These are phyloP conservation scores for Pulveroboletus sp. DNA, from an alignment of 768 basidiomycete genomes.

Conservation along the genomic window DNA sequence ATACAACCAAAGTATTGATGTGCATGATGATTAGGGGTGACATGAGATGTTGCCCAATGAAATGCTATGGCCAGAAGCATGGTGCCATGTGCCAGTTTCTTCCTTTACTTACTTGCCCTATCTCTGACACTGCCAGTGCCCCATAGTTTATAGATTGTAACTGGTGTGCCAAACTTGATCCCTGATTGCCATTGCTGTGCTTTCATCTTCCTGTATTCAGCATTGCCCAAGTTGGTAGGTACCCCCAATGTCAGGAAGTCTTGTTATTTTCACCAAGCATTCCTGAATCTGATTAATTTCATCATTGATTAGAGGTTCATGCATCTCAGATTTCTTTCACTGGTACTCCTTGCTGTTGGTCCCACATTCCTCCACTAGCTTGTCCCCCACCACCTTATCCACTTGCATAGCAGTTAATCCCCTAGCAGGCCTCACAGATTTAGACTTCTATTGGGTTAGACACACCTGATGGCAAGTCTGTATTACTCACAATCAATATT, in stretches of 20 bases:
- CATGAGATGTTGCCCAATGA: conserved; percentile 16
- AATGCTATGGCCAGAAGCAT: conserved; percentile 32
- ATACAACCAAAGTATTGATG: too few relatives aligned
- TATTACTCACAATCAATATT: too few relatives aligned
- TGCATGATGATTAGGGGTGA: conserved; percentile 18
- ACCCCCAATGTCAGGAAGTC: conserved; percentile 23
- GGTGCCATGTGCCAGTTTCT: conserved; percentile 23
- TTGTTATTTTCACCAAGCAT: background rate
- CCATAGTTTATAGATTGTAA: conserved; percentile 32
- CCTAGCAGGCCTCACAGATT: too few relatives aligned
- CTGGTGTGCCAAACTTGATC: conserved; percentile 25
- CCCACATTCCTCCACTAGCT: too few relatives aligned
- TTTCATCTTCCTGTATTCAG: conserved; percentile 30
- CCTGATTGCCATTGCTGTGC: conserved; percentile 33
- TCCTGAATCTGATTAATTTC: background rate
- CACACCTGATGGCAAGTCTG: too few relatives aligned
- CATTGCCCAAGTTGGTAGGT: conserved; percentile 16
- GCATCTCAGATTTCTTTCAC: too few relatives aligned
- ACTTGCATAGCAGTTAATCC: too few relatives aligned
- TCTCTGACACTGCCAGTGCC: background rate
- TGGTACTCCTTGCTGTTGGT: too few relatives aligned
- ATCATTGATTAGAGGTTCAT: background rate
- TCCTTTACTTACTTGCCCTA: background rate
- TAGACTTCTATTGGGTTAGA: too few relatives aligned
- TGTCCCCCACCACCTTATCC: too few relatives aligned